Base-by-base conservation (phyloP, 2,329 filamentous ascomycete species). In the Sarocladium oryzae region DNA sequence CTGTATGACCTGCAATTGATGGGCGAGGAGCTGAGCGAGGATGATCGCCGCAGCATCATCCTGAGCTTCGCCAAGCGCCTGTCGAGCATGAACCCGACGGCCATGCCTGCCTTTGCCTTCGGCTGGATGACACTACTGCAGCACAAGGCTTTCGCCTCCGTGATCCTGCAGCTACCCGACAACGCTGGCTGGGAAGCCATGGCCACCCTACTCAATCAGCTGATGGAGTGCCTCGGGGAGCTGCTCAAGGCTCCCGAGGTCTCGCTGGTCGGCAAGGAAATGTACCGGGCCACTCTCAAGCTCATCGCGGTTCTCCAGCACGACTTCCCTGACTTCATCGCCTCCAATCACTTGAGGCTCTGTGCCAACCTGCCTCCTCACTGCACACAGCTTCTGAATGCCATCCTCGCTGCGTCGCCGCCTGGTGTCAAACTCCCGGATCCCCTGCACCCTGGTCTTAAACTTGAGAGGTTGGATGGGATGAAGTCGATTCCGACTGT, bases 291-390 rank as follows among this genome's bases (percentile, higher is more conserved):
- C 8, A 82, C 88, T 1, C 73, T 95, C 45, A 90, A 95, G 62
- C 80, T 96, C 54, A 72, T 97, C 51, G 73, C 95, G 30, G 79
- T 95, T 50, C 73, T 99, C 50, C 88, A 96, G 58, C 93, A 97
- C 63, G 93, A 99, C 66, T 97, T 89, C 68, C 88, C 92, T 0
- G 90, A 96, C 52, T 99, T 96, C 67, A 72, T 99, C 37, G 86
- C 88, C 5, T 88, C 91, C 59, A 89, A 95, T 65, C 88, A 95
- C 63, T 82, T 88, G 58, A 81, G 83, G 58, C 81, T 99, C 50
- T 90, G 86, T 70, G 85, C 87, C 59, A 83, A 82, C 61, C 86
- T 97, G 53, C 88, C 91, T 1, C 81, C 84, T 49, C 86, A 93
- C 61, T 93, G 89, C 68, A 84, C 85, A 15, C 93, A 97, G 67